A percentile compares a stretch with the other conserved stretches of the same genome.
Conservation (phyloP, 164 flowering plant species). For the Tetracentron sinense region DNA sequence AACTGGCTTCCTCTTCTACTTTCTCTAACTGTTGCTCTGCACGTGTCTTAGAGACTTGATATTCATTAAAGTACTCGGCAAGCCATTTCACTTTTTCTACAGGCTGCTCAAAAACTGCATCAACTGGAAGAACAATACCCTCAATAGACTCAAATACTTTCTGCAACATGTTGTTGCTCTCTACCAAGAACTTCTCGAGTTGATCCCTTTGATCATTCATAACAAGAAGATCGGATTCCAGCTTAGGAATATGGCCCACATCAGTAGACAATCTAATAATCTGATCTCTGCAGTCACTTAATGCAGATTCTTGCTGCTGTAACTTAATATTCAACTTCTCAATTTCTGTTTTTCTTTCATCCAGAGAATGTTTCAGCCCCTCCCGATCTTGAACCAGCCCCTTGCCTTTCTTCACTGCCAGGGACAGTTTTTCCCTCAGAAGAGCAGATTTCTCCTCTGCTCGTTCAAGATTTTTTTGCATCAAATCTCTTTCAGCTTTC, state of each 20-base stretch:
- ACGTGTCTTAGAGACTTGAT: constrained; percentile 31
- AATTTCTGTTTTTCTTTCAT: constrained; percentile 67
- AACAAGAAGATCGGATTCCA: constrained; percentile 55
- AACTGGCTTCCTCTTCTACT: constrained; percentile 44
- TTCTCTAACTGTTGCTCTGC: constrained; percentile 50
- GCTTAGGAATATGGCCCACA: constrained; percentile 38
- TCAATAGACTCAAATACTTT: constrained; percentile 53
- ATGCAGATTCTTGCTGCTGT: constrained; percentile 45
- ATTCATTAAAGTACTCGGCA: constrained; percentile 40
- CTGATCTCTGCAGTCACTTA: constrained; percentile 44
- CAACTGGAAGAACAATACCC: constrained; percentile 41
- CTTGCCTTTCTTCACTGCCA: constrained; percentile 99
- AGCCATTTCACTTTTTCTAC: constrained; percentile 65
- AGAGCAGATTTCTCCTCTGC: constrained; percentile 70
- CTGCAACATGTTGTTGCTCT: constrained; percentile 58
- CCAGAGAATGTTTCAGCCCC: constrained; percentile 52
- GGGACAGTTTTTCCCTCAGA: constrained; percentile 80
- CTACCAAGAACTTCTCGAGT: constrained; percentile 54
- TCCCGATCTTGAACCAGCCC: constrained; percentile 89
- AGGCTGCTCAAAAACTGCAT: constrained; percentile 49
- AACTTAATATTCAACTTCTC: constrained; percentile 62
- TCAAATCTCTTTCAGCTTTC: constrained; percentile 48
- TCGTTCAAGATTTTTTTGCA: constrained; percentile 60
- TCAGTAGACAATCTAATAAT: constrained; percentile 45
- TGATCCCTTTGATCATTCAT: constrained; percentile 54